Evolutionary conservation across 768 basidiomycete genomes (phyloP), one percentile per base, ranked within the genome.

Genomic region (Thelephora ganbajun): DNA sequence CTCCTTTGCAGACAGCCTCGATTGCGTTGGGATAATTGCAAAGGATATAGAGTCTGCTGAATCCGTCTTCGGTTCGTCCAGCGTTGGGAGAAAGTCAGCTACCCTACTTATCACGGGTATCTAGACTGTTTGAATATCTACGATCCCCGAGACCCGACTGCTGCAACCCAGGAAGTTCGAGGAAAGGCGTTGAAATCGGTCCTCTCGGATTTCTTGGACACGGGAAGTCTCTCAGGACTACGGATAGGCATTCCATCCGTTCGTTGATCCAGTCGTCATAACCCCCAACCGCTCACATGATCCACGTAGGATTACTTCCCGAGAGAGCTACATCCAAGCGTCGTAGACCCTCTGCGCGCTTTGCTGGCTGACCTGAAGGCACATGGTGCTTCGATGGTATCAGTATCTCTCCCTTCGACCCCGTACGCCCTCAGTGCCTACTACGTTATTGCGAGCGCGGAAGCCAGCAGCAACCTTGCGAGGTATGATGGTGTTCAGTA

Each of bases 401-500:
- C 89, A 0, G 79, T 97, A 0, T 82, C 83, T 7, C 67, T 97
- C 11, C 85, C 89, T 0, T 63, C 68, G 2, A 77, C 77, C 0
- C 62, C 60, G 1, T 84, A 83, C 57, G 87, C 89, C 0, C 70
- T 98, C 4, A 89, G 90, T 48, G 85, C 91, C 11, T 98, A 98
- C 67, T 98, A 97, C 57, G 87, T 96, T n/a, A 72, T 98, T 13
- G 86, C 94, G 1, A 86, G 81, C 50, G 92, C 94, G 0, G 94
- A 97, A 59, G 93, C 93, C 0, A 84, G 86, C 51, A 92, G 89
- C 49, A 96, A 93, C 57, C 67, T 98, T 48, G 89, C 87, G 3
- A 69, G 91, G 35, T 98, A 83, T 57, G 90, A 93, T 43, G 93
- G 93, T 0, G 73, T 92, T 1, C 74, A 83, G 55, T 96, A 80